Percentiles rank a stretch among this genome's conserved stretches.
Evolutionary conservation across 2,329 filamentous ascomycete genomes (phyloP).

Genomic region (Penicillium sp.): DNA sequence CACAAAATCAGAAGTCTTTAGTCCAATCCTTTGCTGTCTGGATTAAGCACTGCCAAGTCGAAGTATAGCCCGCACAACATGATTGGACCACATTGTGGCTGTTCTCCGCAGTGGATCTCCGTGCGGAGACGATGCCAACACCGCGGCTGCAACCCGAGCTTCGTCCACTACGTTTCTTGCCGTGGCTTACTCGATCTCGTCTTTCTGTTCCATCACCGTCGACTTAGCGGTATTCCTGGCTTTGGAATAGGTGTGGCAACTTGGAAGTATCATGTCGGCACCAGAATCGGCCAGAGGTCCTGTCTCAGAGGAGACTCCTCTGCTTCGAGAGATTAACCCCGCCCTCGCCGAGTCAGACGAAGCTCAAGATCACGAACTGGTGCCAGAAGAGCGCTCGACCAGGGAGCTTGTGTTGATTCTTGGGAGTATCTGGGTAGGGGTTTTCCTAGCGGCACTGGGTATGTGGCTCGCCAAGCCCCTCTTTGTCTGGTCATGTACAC

Average conservation of each 20-base stretch:
- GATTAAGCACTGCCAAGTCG: too few species aligned
- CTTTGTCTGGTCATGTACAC: too few species aligned
- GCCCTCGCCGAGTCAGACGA: constrained; percentile 1
- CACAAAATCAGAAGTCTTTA: too few species aligned
- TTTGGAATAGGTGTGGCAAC: too few species aligned
- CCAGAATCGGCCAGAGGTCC: constrained; percentile 6
- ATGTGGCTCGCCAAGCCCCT: background rate
- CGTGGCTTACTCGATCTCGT: background rate
- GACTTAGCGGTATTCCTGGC: too few species aligned
- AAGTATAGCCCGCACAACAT: too few species aligned
- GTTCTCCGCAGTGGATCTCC: too few species aligned
- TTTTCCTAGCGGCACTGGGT: constrained; percentile 54
- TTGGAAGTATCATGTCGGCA: background rate
- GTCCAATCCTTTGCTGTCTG: too few species aligned
- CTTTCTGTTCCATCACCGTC: too few species aligned
- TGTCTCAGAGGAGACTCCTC: constrained; percentile 29
- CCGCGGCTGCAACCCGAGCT: background rate
- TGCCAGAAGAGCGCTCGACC: constrained; percentile 43
- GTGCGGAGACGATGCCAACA: too few species aligned
- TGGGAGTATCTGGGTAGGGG: constrained; percentile 47
- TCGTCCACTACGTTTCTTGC: background rate
- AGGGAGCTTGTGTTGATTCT: constrained; percentile 45
- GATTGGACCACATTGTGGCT: too few species aligned
- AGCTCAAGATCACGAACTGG: constrained; percentile 13
- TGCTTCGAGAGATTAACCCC: constrained; percentile 21